Evolutionary conservation across 148 eudicot genomes (phyloP).

Genomic region (Rhododendron simsii): DNA sequence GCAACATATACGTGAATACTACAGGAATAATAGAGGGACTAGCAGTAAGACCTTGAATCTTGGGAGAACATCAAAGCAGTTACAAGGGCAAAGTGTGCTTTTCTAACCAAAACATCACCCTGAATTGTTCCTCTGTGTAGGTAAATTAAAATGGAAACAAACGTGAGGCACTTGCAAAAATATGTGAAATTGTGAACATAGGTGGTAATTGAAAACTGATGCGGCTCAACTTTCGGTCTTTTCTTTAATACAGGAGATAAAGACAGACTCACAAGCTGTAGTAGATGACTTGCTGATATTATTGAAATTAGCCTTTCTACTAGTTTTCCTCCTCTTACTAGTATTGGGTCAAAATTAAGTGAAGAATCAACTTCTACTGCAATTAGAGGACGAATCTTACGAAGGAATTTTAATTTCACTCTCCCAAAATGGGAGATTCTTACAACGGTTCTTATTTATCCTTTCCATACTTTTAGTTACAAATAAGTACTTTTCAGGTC

Average conservation of each 20-base stretch:
- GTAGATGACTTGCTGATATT: background rate
- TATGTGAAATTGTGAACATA: background rate
- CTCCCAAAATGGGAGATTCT: background rate
- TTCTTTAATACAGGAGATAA: background rate
- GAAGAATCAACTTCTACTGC: no score
- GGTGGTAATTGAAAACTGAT: background rate
- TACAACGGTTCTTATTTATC: background rate
- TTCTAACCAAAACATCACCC: constrained; percentile 68
- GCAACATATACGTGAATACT: background rate
- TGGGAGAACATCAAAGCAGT: constrained; percentile 73
- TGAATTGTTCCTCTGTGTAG: constrained; percentile 73
- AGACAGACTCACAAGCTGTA: background rate
- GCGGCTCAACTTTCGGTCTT: background rate
- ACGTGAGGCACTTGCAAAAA: background rate
- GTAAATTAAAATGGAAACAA: background rate
- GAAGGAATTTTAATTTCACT: background rate
- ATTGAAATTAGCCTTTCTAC: background rate
- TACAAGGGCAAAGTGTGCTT: constrained; percentile 85
- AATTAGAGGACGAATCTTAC: background rate
- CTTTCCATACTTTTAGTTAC: background rate
- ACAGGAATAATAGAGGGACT: background rate
- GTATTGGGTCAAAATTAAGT: no score
- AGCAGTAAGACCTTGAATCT: constrained; percentile 40
- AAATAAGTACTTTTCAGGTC: background rate
- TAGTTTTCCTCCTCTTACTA: background rate